Evolutionary conservation across 106 monocot species (phyloP).

Genomic region (Ottelia alismoides): DNA sequence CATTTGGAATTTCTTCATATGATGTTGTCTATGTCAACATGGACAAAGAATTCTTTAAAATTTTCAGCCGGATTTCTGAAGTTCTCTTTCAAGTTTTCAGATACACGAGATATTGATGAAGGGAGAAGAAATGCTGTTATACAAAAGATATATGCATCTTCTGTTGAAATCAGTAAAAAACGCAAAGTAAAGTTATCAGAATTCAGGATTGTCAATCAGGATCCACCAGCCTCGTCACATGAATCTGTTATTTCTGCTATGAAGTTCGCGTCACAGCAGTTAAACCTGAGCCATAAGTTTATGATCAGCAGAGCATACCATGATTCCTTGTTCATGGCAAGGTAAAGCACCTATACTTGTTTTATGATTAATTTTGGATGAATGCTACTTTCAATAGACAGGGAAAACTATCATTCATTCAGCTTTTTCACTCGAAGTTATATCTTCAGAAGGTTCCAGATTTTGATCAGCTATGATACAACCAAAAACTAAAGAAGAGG

Average conservation of each 20-base stretch:
- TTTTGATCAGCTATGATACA: too few species aligned
- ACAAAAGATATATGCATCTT: constrained; percentile 61
- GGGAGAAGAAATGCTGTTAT: constrained; percentile 66
- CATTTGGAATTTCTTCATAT: too few species aligned
- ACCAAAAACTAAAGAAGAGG: too few species aligned
- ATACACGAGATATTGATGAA: constrained; percentile 94
- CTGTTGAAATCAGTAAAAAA: constrained; percentile 47
- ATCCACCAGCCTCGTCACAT: constrained; percentile 71
- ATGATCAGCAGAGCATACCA: constrained; percentile 99
- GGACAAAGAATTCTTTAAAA: too few species aligned
- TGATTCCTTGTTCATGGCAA: constrained; percentile 98
- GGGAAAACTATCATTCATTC: too few species aligned
- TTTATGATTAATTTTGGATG: too few species aligned
- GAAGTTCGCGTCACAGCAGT: constrained; percentile 35
- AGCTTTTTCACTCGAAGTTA: too few species aligned
- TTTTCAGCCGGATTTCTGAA: too few species aligned
- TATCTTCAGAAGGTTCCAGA: too few species aligned
- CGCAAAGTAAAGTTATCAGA: constrained; percentile 58
- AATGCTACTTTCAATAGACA: too few species aligned
- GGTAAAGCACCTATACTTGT: constrained; percentile 46
- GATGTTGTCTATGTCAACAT: too few species aligned
- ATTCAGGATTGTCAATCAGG: constrained; percentile 85
- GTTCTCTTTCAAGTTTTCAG: constrained; percentile 17
- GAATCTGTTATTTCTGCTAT: constrained; percentile 51
- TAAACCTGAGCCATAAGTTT: constrained; percentile 58